phyloP scores from a whole-genome alignment of 129 eudicot species.

The carrot (Daucus carota) region DNA sequence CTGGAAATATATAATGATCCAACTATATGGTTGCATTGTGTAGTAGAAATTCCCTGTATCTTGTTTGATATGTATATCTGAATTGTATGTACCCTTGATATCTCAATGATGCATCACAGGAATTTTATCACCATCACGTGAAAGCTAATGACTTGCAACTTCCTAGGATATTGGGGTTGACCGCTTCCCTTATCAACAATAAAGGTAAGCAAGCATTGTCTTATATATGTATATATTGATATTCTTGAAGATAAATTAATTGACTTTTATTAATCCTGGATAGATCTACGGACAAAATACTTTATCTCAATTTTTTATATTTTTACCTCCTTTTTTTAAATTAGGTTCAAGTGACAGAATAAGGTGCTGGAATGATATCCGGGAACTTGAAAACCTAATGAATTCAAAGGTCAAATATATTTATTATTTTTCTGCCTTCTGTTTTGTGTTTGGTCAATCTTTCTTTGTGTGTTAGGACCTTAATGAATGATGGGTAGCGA shows the following conservation, averaged over 20 bases:
- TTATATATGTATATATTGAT: not conserved
- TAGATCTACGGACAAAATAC: not conserved
- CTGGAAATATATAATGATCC: too few relatives aligned
- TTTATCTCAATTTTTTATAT: not conserved
- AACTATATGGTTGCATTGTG: not conserved
- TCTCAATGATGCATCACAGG: conserved; percentile 31
- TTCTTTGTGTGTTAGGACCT: not conserved
- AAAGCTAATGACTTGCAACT: conserved; percentile 19
- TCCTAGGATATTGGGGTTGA: conserved; percentile 92
- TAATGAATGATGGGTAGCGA: not conserved
- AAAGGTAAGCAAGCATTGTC: conserved; percentile 40
- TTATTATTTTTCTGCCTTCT: not conserved
- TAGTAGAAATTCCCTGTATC: not conserved
- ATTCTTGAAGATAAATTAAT: not conserved
- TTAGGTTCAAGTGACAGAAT: conserved; percentile 38
- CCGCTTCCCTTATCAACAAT: conserved; percentile 90
- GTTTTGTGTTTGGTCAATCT: not conserved
- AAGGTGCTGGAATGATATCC: conserved; percentile 56
- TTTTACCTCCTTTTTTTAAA: not conserved
- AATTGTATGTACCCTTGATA: not conserved
- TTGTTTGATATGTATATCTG: not conserved
- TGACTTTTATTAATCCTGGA: not conserved
- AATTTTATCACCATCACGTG: conserved; percentile 55
- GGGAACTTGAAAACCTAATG: conserved; percentile 58
- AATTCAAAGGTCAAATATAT: conserved; percentile 58